These are phyloP conservation scores for Anthracocystis walkeri DNA, from an alignment of 1,284 basidiomycete species.

Conservation along the genomic window DNA sequence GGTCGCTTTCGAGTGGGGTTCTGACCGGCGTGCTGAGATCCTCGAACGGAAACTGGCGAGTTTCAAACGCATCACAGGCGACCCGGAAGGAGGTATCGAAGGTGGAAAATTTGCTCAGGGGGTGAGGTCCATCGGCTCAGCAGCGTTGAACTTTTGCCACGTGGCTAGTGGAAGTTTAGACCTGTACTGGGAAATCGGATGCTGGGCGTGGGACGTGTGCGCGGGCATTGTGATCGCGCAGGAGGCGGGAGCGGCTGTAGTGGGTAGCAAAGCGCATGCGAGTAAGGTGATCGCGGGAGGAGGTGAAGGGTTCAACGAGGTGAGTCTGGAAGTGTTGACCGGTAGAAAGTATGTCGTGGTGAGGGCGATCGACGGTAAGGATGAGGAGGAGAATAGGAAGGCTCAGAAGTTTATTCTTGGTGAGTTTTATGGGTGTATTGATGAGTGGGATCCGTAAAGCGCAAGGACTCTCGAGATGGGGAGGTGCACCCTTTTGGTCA, in stretches of 20 bases:
- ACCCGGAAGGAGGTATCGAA: slow-evolving; percentile 74
- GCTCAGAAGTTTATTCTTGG: slow-evolving; percentile 83
- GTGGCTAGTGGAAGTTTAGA: slow-evolving; percentile 65
- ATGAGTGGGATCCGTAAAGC: slow-evolving; percentile 75
- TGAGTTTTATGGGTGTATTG: slow-evolving; percentile 85
- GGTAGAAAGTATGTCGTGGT: slow-evolving; percentile 90
- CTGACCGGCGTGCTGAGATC: slow-evolving; percentile 76
- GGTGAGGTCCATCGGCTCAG: slow-evolving; percentile 58
- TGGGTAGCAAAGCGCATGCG: slow-evolving; percentile 52
- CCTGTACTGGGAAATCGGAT: slow-evolving; percentile 68
- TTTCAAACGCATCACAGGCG: slow-evolving; percentile 82
- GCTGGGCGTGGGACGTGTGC: slow-evolving; percentile 71
- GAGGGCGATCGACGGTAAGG: slow-evolving; percentile 66
- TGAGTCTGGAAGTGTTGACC: slow-evolving; percentile 78
- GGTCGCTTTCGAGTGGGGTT: slow-evolving; percentile 91
- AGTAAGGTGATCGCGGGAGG: slow-evolving; percentile 72
- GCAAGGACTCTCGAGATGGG: too few relatives aligned
- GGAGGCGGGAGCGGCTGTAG: slow-evolving; percentile 75
- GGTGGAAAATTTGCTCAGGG: slow-evolving; percentile 90
- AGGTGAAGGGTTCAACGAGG: slow-evolving; percentile 71
- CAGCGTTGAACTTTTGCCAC: slow-evolving; percentile 63
- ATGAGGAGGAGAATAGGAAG: slow-evolving; percentile 76
- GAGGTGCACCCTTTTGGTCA: too few relatives aligned
- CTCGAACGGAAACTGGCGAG: slow-evolving; percentile 76
- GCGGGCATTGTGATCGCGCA: slow-evolving; percentile 92